These are phyloP conservation scores for Leccinum boreale DNA, from an alignment of 768 basidiomycete genomes.

Conservation along the genomic window DNA sequence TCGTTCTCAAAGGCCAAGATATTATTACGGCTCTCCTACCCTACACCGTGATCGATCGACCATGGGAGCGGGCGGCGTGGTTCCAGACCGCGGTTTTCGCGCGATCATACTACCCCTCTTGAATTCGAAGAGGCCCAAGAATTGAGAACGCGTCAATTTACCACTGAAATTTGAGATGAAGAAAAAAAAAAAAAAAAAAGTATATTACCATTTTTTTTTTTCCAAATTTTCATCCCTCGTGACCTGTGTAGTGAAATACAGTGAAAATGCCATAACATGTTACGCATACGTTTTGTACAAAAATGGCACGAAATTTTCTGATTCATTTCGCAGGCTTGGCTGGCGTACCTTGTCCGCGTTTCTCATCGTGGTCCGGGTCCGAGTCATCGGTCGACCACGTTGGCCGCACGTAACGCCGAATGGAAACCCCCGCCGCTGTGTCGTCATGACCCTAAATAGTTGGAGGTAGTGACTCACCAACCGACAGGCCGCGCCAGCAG, in stretches of 20 bases:
- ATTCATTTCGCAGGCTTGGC: background rate
- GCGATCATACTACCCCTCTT: conserved; percentile 1
- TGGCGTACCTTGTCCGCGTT: background rate
- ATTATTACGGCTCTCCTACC: background rate
- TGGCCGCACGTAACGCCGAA: background rate
- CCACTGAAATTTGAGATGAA: background rate
- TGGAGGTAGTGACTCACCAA: background rate
- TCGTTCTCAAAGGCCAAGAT: background rate
- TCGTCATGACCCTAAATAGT: background rate
- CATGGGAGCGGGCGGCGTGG: background rate
- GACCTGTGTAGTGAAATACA: background rate
- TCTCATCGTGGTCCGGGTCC: background rate
- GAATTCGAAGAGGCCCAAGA: background rate
- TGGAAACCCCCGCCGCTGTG: background rate
- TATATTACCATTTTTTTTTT: background rate
- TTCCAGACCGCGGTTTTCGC: background rate
- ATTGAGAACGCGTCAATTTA: background rate
- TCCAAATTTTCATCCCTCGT: background rate
- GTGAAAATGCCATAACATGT: background rate
- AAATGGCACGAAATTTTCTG: background rate
- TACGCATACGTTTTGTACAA: background rate
- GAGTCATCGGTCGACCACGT: background rate
- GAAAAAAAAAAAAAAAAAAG: too few relatives aligned
- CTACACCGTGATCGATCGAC: background rate
- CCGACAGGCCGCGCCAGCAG: background rate